Evolutionary conservation across 2,329 filamentous ascomycete genomes (phyloP).

Genomic region (Fusarium nygamai): DNA sequence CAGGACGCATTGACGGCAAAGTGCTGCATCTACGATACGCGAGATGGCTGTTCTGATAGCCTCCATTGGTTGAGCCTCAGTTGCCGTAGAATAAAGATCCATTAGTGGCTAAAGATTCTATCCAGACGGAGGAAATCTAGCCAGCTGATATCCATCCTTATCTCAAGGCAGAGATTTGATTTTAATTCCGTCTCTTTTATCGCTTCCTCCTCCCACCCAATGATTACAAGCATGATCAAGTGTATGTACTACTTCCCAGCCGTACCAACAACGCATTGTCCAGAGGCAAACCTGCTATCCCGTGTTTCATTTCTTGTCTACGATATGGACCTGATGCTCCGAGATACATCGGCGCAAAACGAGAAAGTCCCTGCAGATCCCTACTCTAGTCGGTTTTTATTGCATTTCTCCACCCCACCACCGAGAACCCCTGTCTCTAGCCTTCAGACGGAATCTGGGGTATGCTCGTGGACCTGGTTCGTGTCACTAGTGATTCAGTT

Average conservation of each 20-base stretch:
- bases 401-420: neutral
- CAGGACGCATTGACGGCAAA: neutral
- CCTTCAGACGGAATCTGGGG: neutral
- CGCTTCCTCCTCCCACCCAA: neutral
- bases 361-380: neutral
- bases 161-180: neutral
- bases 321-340: neutral
- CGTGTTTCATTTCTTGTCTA: neutral
- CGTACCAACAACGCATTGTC: neutral
- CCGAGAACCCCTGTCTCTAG: neutral
- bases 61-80: neutral
- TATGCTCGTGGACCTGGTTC: neutral
- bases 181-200: neutral
- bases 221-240: neutral
- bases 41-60: neutral
- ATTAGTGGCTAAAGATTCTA: neutral
- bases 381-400: neutral
- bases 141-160: neutral
- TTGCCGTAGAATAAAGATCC: neutral
- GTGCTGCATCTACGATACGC: neutral
- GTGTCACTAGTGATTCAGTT: neutral
- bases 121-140: neutral
- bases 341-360: neutral
- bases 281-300: neutral
- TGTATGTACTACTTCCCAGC: neutral